Percentiles rank a stretch among this genome's conserved stretches.
Conservation (phyloP, 176 grass and related monocot species). For the Aegilops bicornis region DNA sequence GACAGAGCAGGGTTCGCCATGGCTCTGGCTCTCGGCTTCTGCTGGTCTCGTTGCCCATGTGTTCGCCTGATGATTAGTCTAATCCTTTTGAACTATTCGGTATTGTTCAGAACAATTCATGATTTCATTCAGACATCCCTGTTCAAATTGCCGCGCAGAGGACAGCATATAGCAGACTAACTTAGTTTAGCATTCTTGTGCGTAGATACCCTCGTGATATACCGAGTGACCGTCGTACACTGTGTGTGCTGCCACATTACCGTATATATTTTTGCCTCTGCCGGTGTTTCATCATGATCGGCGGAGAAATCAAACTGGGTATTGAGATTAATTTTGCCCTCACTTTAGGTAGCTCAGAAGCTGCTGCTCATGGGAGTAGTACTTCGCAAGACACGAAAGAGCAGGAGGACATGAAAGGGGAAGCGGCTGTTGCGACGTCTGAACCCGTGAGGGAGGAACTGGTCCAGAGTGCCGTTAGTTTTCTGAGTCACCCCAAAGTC, state of each 20-base stretch:
- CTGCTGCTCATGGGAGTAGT: background rate
- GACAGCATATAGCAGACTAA: background rate
- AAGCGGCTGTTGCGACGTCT: background rate
- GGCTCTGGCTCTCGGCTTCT: background rate
- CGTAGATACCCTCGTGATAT: background rate
- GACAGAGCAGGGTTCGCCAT: no score
- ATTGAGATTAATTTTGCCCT: background rate
- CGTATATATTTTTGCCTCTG: background rate
- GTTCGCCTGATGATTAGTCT: background rate
- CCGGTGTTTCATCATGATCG: background rate
- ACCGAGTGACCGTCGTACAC: background rate
- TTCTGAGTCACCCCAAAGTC: slow-evolving; percentile 64
- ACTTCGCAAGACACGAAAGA: background rate
- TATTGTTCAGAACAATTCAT: background rate
- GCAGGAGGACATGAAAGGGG: background rate
- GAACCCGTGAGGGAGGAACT: slow-evolving; percentile 60
- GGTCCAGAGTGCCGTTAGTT: slow-evolving; percentile 60
- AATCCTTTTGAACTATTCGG: background rate
- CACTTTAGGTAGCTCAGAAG: slow-evolving; percentile 21
- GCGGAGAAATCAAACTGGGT: background rate
- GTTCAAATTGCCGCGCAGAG: no score
- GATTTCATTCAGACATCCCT: background rate
- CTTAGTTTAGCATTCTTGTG: background rate
- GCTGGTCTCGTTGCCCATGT: background rate
- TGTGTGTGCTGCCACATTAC: background rate